These are phyloP conservation scores for Lentinula edodes DNA, from an alignment of 768 basidiomycete genomes.

Conservation along the genomic window DNA sequence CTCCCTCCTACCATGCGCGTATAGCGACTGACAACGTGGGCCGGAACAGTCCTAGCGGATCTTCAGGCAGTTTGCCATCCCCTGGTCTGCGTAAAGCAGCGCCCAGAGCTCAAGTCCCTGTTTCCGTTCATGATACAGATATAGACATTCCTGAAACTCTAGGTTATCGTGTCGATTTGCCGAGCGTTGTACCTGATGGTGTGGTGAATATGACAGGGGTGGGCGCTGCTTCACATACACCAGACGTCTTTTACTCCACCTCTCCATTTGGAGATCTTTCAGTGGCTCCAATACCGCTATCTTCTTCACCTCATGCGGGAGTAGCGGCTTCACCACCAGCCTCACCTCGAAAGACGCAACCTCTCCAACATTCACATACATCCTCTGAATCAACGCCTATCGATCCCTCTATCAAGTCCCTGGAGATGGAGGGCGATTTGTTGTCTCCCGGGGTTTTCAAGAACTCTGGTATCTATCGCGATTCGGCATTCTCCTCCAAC, in stretches of 20 bases:
- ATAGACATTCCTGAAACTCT: conserved; percentile 11
- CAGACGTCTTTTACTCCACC: conserved; percentile 26
- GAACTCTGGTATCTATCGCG: conserved; percentile 55
- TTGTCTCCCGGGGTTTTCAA: conserved; percentile 17
- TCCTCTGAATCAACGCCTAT: background rate
- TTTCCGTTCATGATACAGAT: conserved; percentile 43
- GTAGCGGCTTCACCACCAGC: background rate
- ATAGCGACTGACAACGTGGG: conserved; percentile 23
- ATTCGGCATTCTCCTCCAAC: conserved; percentile 54
- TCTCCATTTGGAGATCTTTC: conserved; percentile 18
- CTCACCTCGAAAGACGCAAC: background rate
- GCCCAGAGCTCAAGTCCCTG: conserved; percentile 57
- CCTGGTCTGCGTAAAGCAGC: conserved; percentile 54
- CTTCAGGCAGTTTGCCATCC: conserved; percentile 20
- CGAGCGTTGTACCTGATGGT: conserved; percentile 47
- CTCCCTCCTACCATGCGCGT: conserved; percentile 25
- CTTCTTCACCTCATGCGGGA: background rate
- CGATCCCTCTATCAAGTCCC: background rate
- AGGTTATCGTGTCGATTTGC: conserved; percentile 37
- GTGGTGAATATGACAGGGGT: conserved; percentile 65
- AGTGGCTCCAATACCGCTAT: background rate
- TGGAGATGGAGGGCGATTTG: background rate
- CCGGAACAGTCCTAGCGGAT: background rate
- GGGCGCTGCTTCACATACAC: conserved; percentile 33
- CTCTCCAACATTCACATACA: background rate